Base-by-base conservation (phyloP, 2,329 filamentous ascomycete species). In the Aspergillus sp. region DNA sequence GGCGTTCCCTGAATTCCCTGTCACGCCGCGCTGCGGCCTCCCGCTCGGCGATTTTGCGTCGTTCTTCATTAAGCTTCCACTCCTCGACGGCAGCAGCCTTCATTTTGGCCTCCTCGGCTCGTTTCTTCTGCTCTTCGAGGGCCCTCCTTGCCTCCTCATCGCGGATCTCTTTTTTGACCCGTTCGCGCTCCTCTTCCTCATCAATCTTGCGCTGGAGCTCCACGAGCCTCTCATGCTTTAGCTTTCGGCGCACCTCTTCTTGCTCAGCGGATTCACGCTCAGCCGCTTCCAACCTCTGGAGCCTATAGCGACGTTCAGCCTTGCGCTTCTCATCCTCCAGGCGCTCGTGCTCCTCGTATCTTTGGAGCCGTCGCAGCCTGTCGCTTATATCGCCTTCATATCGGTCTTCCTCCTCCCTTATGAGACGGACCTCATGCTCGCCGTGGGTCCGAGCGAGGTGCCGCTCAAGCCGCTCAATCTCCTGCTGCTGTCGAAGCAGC, bases 111-210 rank as follows among this genome's bases (percentile, higher is more conserved):
- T 74, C 66, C 55, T 72, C 68, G 35, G 62, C 62, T 43, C 62
- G 63, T n/a, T 64, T 64, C 55, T 75, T 70, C 41, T 70, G 68
- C n/a, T 68, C 67, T 23, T 68, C 67, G 3, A 69, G 66, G 3
- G 74, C 76, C 54, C 79, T 76, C 27, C 66, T 63, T 4, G 66
- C 67, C 54, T 85, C 76, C 64, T 85, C 81, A 17, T 72, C 73
- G n/a, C 64, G 59, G 17, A 75, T 61, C 57, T 75, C 64, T 55
- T 70, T 66, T 59, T 66, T 71, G 23, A 76, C 63, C 8, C 65
- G 70, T 39, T 81, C 78, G 43, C 81, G 77, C 57, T 81, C 77
- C 49, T 79, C 75, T 57, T 79, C 77, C 55, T 79, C 72, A 23
- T 76, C 71, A 19, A 73, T 67, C 57, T 72, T 69, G 41, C 69